Evolutionary conservation across 768 basidiomycete genomes (phyloP), one percentile per base, ranked within the genome.

Genomic region (Omphalotus guepiniiformis): DNA sequence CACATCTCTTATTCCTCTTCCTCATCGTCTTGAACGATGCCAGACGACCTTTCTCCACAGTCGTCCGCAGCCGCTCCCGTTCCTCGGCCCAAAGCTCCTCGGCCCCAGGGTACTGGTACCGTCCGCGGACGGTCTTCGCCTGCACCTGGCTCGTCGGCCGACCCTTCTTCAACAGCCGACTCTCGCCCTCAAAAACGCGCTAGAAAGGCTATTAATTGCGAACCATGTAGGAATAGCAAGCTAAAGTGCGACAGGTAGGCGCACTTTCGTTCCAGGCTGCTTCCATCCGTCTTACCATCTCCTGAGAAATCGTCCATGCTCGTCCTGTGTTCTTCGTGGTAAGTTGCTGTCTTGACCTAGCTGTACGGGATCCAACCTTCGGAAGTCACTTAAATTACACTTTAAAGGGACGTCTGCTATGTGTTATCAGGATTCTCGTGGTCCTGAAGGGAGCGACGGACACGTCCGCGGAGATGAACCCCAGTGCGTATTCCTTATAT

Each of bases 201-300:
- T 0, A 74, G 89, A 50, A 91, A 91, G 60, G 88, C 89, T 15
- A 89, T 92, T 56, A 92, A 92, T 67, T 92, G 89, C 60, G 88
- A 89, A 57, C 89, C 89, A 2, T 92, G 89, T 69, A 76, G 89
- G 60, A 85, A 82, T 56, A 87, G 83, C 73, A 89, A 91, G 68
- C 79, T 91, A 56, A 90, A 92, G 68, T 92, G 89, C 70, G 89
- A 92, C 66, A 82, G 88, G 88, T 85, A 47, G 37, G 67, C 64
- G 54, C 47, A 28, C 40, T 39, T 49, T 30, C 47, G 38, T 36
- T 34, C 46, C 39, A 52, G 4, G 34, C 12, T 5, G 34, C 41
- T 44, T 39, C 26, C 43, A 23, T 37, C 39, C 45, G 53, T 51
- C 48, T 51, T 49, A 41, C 50, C 34, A 47, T 49, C 34, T 26